Evolutionary conservation across 768 basidiomycete species (phyloP), one percentile per base, ranked within the genome.

Genomic region (Mycena crocata): DNA sequence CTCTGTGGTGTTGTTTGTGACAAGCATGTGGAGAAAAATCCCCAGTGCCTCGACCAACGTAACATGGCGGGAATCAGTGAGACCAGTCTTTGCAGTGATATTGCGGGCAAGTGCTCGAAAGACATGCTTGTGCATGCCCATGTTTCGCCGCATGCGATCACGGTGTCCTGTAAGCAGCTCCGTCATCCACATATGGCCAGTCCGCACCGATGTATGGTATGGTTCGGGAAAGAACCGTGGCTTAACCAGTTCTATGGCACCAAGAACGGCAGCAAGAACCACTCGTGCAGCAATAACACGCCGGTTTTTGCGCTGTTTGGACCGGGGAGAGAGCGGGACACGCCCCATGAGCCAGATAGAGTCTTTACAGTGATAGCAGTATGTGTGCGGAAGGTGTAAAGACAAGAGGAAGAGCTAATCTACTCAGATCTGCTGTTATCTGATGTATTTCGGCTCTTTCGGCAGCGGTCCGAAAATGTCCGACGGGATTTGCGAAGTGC

Each of bases 121-220:
- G 21, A 65, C 57, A 40, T 65, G 68, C 32, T 65, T 64, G 42
- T 57, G 42, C 45, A 73, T 49, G 3, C 72, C 72, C 26, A 73
- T 55, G 28, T 65, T 58, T 8, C 70, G 49, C 17, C 30, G 24
- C 30, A 73, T 70, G 23, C 51, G 30, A 6, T 66, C 44, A 0
- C 48, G 56, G 42, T 73, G 72, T 2, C 72, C 69, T 26, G 51
- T 24, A 10, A 72, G 55, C 0, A 73, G 66, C 35, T 73, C 66
- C 5, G 35, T 32, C 13, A 73, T 31, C 72, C 69, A 73, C 17
- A 26, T 56, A 42, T 66, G 44, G 60, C 72, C 69, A 19, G 62
- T 68, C 5, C 72, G 64, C 4, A 42, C n/a, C 5, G 69, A 73
- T 15, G 62, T 67, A 21, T 73, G 65, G 39, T 73, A 67, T 14